Evolutionary conservation across 345 rosid species (phyloP), one percentile per base, ranked within the genome.

Genomic region (Populus ilicifolia): DNA sequence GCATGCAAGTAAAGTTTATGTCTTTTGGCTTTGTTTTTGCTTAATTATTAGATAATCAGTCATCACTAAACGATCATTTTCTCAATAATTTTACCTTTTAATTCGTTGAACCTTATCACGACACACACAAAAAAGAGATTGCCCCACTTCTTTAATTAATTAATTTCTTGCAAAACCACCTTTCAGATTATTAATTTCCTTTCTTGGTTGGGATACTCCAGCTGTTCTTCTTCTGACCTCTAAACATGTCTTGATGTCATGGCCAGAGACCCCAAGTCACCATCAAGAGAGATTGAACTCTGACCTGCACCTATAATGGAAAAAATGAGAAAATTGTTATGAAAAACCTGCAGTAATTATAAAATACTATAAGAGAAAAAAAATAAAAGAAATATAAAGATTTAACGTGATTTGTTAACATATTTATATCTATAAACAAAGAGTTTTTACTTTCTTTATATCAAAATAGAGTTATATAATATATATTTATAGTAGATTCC

Each of bases 121-220:
- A 59, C 64, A n/a, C 61, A 21, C 63, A 59, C 14, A n/a, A 11
- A 18, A 59, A 59, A 59, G 64, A 59, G 3, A 59, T n/a, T 23
- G 29, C 64, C 64, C 64, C 64, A 9, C 64, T 59, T 59, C 6
- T 59, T 23, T 9, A 23, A 3, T 59, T 8, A 23, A 9, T 56
- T n/a, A 5, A 69, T 69, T 69, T 23, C 20, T 41, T 69, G 30
- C 72, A 41, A 69, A 41, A 41, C 61, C 77, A 74, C 43, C 61
- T 46, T 68, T 38, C 56, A 68, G 41, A 56, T 18, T 38, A 25
- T 76, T 68, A 52, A 56, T 59, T 41, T 65, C 63, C 13, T 59
- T 59, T 59, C 63, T 10, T 59, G 29, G 14, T 23, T 11, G 29
- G 64, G 64, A 59, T 59, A 10, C n/a, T 59, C 64, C 64, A 59